A percentile compares a stretch with the other conserved stretches of the same genome.
Evolutionary conservation across 345 rosid genomes (phyloP).

Genomic region (Boechera stricta): DNA sequence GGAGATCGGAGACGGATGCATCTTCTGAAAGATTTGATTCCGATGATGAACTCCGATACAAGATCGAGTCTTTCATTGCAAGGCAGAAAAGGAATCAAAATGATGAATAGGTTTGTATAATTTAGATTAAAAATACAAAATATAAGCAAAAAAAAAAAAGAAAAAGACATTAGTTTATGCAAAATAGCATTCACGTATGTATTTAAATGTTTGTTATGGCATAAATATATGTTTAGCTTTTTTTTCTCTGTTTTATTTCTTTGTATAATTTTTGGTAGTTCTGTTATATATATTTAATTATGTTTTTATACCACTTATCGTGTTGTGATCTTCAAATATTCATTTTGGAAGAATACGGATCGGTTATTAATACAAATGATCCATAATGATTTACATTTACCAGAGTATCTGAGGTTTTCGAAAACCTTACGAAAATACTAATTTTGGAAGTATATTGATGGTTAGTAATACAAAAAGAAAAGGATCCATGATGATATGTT

Average conservation of each 20-base stretch:
- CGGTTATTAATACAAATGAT: not conserved
- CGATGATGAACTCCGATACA: conserved; percentile 68
- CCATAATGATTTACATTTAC: not conserved
- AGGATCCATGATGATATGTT: conserved; percentile 19
- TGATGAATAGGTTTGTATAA: conserved; percentile 54
- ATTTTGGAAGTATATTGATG: conserved; percentile 1
- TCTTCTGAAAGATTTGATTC: conserved; percentile 46
- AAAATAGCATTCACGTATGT: conserved; percentile 19
- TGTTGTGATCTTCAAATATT: conserved; percentile 14
- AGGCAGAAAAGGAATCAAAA: conserved; percentile 69
- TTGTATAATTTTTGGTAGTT: not conserved
- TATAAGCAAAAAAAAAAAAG: not conserved
- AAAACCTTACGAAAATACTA: conserved; percentile 1
- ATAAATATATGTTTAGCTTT: conserved; percentile 5
- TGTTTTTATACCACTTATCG: conserved; percentile 3
- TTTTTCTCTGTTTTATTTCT: not conserved
- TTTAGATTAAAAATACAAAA: conserved; percentile 15
- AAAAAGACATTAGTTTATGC: not conserved
- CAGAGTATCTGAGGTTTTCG: not conserved
- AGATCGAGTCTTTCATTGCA: conserved; percentile 76
- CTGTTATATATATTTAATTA: not conserved
- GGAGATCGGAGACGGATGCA: conserved; percentile 54
- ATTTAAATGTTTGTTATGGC: conserved; percentile 25
- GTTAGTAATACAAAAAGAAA: conserved; percentile 11
- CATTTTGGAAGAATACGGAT: conserved; percentile 14